phyloP scores from a whole-genome alignment of 805 yeast species.

The Candida krabiensis region DNA sequence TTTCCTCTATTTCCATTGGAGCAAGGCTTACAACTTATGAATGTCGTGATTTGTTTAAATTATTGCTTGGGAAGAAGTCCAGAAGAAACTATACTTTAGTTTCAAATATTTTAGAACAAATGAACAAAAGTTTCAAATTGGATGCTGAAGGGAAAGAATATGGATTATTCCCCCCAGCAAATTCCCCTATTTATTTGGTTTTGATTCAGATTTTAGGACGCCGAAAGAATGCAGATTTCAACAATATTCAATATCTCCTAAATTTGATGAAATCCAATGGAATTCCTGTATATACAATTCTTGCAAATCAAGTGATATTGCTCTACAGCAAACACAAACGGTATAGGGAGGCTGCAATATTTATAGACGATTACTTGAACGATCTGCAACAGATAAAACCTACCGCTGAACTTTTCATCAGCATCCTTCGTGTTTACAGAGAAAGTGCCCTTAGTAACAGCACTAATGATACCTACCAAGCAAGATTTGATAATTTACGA shows the following conservation, averaged over 20 bases:
- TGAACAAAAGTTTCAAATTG: slow-evolving; percentile 24
- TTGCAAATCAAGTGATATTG: slow-evolving; percentile 39
- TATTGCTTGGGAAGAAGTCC: slow-evolving; percentile 24
- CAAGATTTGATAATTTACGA: slow-evolving; percentile 16
- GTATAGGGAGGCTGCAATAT: slow-evolving; percentile 31
- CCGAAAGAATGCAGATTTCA: slow-evolving; percentile 25
- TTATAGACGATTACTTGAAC: slow-evolving; percentile 31
- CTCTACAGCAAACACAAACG: slow-evolving; percentile 32
- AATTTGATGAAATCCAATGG: slow-evolving; percentile 30
- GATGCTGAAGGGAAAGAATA: slow-evolving; percentile 8
- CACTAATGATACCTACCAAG: slow-evolving; percentile 3
- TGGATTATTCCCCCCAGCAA: slow-evolving; percentile 37
- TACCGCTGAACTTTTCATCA: slow-evolving; percentile 19
- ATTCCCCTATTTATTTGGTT: slow-evolving; percentile 41
- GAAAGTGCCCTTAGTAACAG: slow-evolving; percentile 12
- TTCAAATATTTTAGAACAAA: slow-evolving; percentile 28
- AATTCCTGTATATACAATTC: slow-evolving; percentile 34
- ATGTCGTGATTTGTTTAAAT: slow-evolving; percentile 22
- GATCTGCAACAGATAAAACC: slow-evolving; percentile 9
- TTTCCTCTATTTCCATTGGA: slow-evolving; percentile 23
- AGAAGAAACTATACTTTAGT: slow-evolving; percentile 29
- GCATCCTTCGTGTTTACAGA: slow-evolving; percentile 18
- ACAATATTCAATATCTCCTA: slow-evolving; percentile 32
- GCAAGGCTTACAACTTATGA: slow-evolving; percentile 26
- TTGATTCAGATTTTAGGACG: slow-evolving; percentile 37